phyloP scores from a whole-genome alignment of 2,329 filamentous ascomycete genomes.

The Fusarium tricinctum region DNA sequence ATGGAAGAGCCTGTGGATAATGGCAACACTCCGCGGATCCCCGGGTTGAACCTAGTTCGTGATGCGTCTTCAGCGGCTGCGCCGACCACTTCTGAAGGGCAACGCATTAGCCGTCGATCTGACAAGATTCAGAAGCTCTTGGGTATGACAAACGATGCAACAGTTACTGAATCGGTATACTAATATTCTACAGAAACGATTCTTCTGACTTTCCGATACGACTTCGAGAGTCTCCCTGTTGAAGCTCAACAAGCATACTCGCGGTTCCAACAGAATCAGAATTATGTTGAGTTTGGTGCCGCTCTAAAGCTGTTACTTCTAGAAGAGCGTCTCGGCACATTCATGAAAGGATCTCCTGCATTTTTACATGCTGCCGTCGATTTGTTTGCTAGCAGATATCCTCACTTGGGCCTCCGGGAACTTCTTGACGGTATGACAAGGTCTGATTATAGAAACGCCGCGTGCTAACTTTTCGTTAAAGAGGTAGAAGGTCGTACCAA shows the following conservation, averaged over 20 bases:
- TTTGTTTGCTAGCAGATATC: slow-evolving; percentile 44
- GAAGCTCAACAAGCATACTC: slow-evolving; percentile 27
- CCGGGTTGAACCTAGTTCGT: neutral
- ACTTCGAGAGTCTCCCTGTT: slow-evolving; percentile 31
- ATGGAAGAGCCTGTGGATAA: slow-evolving; percentile 32
- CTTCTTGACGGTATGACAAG: slow-evolving; percentile 32
- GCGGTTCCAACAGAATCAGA: slow-evolving; percentile 20
- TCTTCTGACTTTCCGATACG: slow-evolving; percentile 20
- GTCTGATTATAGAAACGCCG: neutral
- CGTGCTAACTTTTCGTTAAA: slow-evolving; percentile 11
- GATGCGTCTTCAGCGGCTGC: neutral
- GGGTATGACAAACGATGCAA: neutral
- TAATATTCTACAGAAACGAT: slow-evolving; percentile 32
- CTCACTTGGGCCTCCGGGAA: slow-evolving; percentile 21
- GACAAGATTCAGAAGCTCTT: slow-evolving; percentile 22
- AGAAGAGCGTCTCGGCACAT: slow-evolving; percentile 35
- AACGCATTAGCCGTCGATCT: neutral
- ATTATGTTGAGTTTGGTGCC: slow-evolving; percentile 18
- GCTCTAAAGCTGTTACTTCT: slow-evolving; percentile 33
- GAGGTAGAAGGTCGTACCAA: slow-evolving; percentile 1
- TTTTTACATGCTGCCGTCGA: slow-evolving; percentile 27
- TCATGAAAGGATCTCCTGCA: slow-evolving; percentile 32
- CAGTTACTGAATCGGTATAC: neutral
- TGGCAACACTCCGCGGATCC: neutral
- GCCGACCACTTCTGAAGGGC: slow-evolving; percentile 1